Base-by-base conservation (phyloP, 352 stramenopile species). In the Nothophytophthora sp. region DNA sequence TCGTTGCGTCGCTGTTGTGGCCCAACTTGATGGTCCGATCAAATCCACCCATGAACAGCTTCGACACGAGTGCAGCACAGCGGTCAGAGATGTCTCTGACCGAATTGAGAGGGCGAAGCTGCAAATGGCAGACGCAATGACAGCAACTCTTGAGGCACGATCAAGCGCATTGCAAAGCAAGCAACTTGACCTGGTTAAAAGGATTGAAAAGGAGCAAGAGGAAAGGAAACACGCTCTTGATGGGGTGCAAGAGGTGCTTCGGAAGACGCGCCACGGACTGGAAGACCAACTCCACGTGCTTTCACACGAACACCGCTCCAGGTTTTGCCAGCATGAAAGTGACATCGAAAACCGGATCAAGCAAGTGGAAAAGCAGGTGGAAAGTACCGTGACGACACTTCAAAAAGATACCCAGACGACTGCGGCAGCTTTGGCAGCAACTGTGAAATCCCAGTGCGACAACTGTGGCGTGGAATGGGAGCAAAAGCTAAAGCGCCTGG, bases 251-350 rank as follows among this genome's bases (percentile, higher is more conserved):
- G 78, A 90, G 44, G 57, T 63, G 3, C 43, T 79, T 0, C 73
- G 75, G 30, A 76, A 75, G 24, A 57, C 32, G 15, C 70, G 77
- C 6, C 67, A 86, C 16, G 49, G 63, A 3, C 43, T 83, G 4
- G 69, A 89, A 63, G 76, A 89, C 32, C 60, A 72, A 19, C 39
- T 87, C 10, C 65, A 90, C 12, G 38, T 44, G 8, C 11, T 84
- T 4, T 49, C 32, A 0, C 67, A 77, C 37, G 74, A 90, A 6
- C 57, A 22, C 0, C 74, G 70, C n/a, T 50, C 50, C 8, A 80
- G 72, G 29, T 18, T 51, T 13, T 65, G 41, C 15, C 64, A 68
- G 3, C 13, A 62, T 15, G 47, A 53, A 8, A 58, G 67, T 6
- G 55, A 75, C 12, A 30, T 70, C 40, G 71, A 74, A 9, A 68